phyloP scores from a whole-genome alignment of 352 stramenopile species.

The Pythium oligandrum region DNA sequence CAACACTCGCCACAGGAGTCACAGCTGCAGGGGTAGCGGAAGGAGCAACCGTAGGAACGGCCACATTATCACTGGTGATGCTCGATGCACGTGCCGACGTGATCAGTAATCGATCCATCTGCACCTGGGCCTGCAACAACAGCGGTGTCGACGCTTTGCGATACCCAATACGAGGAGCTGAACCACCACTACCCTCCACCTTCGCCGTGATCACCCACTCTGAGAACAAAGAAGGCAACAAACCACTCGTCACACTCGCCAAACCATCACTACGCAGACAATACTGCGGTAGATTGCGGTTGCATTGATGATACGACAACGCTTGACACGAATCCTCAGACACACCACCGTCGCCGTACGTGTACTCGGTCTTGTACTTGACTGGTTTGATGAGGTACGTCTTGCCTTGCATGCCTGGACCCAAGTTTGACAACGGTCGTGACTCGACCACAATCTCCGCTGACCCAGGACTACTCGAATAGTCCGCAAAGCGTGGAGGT shows the following conservation, averaged over 20 bases:
- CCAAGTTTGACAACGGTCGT: constrained; percentile 3
- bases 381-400: constrained; percentile 6
- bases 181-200: not conserved
- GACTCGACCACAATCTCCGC: constrained; percentile 5
- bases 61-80: too few relatives aligned
- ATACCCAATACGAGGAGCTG: constrained; percentile 3
- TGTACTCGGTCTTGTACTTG: not conserved
- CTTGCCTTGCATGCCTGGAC: constrained; percentile 9
- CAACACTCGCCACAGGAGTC: too few relatives aligned
- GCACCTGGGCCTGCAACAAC: constrained; percentile 1
- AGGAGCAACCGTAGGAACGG: too few relatives aligned
- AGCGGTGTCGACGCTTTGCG: constrained; percentile 3
- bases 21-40: too few relatives aligned
- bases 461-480: not conserved
- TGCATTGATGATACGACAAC: constrained; percentile 3
- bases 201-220: constrained; percentile 5
- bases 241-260: not conserved
- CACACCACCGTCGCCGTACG: not conserved
- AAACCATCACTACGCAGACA: constrained; percentile 4
- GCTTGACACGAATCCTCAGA: not conserved
- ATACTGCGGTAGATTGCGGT: constrained; percentile 9
- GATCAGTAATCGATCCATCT: constrained; percentile 2
- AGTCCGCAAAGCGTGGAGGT: constrained; percentile 8
- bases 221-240: constrained; percentile 8
- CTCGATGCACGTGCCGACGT: too few relatives aligned